These are phyloP conservation scores for Phalaenopsis hybrid DNA, from an alignment of 116 monocot species.

Conservation along the genomic window DNA sequence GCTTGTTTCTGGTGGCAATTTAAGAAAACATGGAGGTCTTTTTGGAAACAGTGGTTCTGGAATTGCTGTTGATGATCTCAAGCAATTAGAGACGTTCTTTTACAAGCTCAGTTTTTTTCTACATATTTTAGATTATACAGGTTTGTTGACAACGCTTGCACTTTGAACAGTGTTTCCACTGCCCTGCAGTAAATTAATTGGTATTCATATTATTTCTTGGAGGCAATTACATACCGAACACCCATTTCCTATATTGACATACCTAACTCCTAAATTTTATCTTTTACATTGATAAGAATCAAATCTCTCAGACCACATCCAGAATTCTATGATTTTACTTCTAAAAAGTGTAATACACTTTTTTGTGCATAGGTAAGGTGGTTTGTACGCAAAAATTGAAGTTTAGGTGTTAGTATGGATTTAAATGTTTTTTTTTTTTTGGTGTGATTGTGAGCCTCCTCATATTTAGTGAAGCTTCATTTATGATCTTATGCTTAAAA, in stretches of 20 bases:
- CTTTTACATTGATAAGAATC: too few relatives aligned
- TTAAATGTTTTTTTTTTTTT: background rate
- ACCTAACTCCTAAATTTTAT: too few relatives aligned
- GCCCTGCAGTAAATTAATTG: too few relatives aligned
- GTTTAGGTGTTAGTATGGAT: too few relatives aligned
- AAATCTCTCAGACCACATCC: too few relatives aligned
- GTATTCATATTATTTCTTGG: background rate
- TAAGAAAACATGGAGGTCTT: conserved; percentile 76
- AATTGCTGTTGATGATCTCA: conserved; percentile 80
- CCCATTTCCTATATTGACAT: too few relatives aligned
- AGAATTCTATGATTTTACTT: too few relatives aligned
- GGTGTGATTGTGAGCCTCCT: background rate
- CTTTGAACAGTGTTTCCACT: background rate
- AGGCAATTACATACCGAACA: too few relatives aligned
- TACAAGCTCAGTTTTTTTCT: conserved; percentile 97
- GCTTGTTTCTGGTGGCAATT: conserved; percentile 91
- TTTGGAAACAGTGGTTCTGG: conserved; percentile 92
- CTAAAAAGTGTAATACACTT: too few relatives aligned
- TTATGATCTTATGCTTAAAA: background rate
- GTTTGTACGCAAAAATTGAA: too few relatives aligned
- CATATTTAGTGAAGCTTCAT: background rate
- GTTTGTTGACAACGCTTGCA: conserved; percentile 17
- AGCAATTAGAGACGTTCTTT: conserved; percentile 93
- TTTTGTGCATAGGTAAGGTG: too few relatives aligned
- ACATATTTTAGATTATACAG: conserved; percentile 94